Evolutionary conservation across 129 eudicot species (phyloP).

Genomic region (Tagetes erecta): DNA sequence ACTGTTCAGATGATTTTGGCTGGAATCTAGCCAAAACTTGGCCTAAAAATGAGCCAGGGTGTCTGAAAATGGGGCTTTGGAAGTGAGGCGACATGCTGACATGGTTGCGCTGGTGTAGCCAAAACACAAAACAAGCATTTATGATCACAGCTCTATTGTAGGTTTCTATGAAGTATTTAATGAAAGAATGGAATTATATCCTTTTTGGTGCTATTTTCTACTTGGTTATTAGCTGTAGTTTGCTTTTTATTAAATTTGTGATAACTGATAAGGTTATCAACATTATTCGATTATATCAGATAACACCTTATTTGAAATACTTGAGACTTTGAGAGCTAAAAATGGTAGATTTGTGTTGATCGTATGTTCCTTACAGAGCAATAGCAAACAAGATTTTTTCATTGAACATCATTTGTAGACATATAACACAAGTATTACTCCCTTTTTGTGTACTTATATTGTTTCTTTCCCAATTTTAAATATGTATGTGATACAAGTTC

Average conservation of each 20-base stretch:
- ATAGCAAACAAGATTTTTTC: neutral
- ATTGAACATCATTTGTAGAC: neutral
- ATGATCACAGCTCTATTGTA: neutral
- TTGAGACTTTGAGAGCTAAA: neutral
- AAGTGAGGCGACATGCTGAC: no score
- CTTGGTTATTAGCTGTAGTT: neutral
- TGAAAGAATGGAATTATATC: neutral
- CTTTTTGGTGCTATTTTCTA: constrained; percentile 3
- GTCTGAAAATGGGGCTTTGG: no score
- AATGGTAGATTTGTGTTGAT: neutral
- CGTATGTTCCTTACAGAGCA: neutral
- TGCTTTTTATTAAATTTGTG: neutral
- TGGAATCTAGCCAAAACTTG: no score
- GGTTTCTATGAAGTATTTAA: neutral
- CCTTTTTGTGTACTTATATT: neutral
- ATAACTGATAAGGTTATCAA: neutral
- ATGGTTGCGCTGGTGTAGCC: neutral
- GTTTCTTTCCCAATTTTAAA: neutral
- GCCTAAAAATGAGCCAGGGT: no score
- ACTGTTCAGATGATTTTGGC: no score
- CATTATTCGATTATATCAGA: neutral
- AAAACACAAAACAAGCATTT: neutral
- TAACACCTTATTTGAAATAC: constrained; percentile 4
- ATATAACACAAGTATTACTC: neutral
- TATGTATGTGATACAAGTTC: neutral